These are phyloP conservation scores for Kwoniella heveanensis DNA, from an alignment of 768 basidiomycete genomes.

Conservation along the genomic window DNA sequence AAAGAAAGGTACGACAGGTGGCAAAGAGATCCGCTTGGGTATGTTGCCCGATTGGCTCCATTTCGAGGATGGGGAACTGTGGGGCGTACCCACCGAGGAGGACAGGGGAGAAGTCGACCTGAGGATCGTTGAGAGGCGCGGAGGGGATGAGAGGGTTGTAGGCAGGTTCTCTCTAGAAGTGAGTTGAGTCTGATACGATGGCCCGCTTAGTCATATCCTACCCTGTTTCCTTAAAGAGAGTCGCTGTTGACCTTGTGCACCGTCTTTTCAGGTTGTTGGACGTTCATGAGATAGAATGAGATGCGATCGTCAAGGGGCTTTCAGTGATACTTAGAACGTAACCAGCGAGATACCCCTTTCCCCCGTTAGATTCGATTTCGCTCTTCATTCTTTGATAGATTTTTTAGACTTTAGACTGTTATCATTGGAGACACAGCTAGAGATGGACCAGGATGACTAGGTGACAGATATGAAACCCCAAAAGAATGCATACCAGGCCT, in stretches of 20 bases:
- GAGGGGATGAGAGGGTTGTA: constrained; percentile 31
- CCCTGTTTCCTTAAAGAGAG: neutral
- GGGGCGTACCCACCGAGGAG: constrained; percentile 48
- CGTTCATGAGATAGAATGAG: neutral
- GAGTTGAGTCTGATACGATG: too few species aligned
- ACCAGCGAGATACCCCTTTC: too few species aligned
- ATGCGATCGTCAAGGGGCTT: neutral
- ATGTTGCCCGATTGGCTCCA: constrained; percentile 47
- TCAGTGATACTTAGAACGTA: neutral
- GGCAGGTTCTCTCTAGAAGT: constrained; percentile 44
- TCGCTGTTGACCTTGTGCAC: neutral
- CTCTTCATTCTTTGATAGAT: neutral
- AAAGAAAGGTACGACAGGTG: constrained; percentile 15
- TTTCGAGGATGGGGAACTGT: constrained; percentile 52
- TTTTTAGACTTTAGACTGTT: neutral
- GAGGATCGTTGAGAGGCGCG: constrained; percentile 35
- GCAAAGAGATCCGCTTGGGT: constrained; percentile 14
- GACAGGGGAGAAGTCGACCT: constrained; percentile 40
- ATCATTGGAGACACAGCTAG: too few species aligned
- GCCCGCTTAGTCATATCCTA: too few species aligned
- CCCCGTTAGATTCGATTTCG: constrained; percentile 1
- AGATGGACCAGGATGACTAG: neutral
- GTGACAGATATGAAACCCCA: neutral
- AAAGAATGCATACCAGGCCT: neutral
- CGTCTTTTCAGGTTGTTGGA: neutral